Percentiles rank a stretch among this genome's conserved stretches.
These are phyloP conservation scores for Gracilaria caudata DNA, from an alignment of 23 red algal species.

Conservation along the genomic window DNA sequence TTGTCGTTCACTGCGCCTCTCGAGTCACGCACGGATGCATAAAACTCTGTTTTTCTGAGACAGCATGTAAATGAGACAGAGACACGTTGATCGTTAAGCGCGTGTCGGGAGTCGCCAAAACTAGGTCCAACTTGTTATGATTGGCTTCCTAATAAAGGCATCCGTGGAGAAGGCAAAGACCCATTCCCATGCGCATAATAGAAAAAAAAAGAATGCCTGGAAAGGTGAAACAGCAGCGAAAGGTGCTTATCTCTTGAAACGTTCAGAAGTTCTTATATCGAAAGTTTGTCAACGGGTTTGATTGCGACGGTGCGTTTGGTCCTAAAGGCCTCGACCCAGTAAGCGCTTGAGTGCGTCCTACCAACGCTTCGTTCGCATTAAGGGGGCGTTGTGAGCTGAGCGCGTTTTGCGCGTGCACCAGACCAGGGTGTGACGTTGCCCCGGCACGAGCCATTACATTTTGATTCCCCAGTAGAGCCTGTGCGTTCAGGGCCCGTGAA, in stretches of 20 bases:
- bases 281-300: slow-evolving; percentile 25
- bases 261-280: slow-evolving; percentile 24
- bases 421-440: neutral
- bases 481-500: slow-evolving; percentile 30
- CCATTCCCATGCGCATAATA: neutral
- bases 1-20: neutral
- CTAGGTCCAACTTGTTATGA: neutral
- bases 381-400: slow-evolving; percentile 11
- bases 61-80: neutral
- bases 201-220: neutral
- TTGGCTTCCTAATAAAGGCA: neutral
- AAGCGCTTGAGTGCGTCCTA: slow-evolving; percentile 7
- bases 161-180: neutral
- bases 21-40: neutral
- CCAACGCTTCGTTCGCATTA: slow-evolving; percentile 10
- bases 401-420: slow-evolving; percentile 11
- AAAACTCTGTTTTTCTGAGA: neutral
- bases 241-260: neutral
- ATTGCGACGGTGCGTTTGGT: slow-evolving; percentile 4
- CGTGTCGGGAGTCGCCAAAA: neutral
- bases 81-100: neutral
- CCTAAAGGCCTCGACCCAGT: neutral
- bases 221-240: neutral
- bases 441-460: slow-evolving; percentile 17
- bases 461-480: neutral